Evolutionary conservation across 495 filamentous ascomycete species (phyloP), one percentile per base, ranked within the genome.

Genomic region (Trichoderma virens): DNA sequence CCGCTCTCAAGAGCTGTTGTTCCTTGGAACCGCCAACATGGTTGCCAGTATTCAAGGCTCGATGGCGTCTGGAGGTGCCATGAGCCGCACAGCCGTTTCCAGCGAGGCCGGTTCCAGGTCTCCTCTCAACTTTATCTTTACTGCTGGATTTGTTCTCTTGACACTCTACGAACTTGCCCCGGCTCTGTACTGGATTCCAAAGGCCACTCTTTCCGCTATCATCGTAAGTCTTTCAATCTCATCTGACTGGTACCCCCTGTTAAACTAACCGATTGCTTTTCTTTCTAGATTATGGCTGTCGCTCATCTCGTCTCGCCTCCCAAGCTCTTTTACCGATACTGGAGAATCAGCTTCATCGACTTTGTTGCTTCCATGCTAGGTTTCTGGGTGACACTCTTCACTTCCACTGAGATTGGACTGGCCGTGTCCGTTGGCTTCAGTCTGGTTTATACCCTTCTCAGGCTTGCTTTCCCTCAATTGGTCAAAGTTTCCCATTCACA

Each of bases 171-270:
- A 75, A 35, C 74, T 80, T 34, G 74, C 75, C 2, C 72, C 70
- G 1, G 76, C 76, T 0, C 70, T 80, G 0, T 80, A 75, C 67
- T 80, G 78, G 78, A 73, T 79, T 31, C 78, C 78, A 3, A 76
- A 75, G 60, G 64, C 78, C 0, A 80, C 75, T 0, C 67, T 80
- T 13, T 66, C 76, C 1, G 78, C 78, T 7, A 79, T 74, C 28
- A 74, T 75, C n/a, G 63, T 64, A 60, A 60, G 66, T 45, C 31
- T n/a, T n/a, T 20, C 6, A 0, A 25, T 56, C 16, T 56, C 51
- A 3, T 27, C 13, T 30, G 2, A 2, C 11, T 30, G 23, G 9
- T 14, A 30, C 23, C 2, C 6, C 5, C 51, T 56, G 3, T 13
- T 18, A 56, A 20, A 30, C 51, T 56, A 56, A 56, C 11, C 8